A percentile compares a stretch with the other conserved stretches of the same genome.
Evolutionary conservation across 2,329 filamentous ascomycete species (phyloP).

Genomic region (Alternaria metachromatica): DNA sequence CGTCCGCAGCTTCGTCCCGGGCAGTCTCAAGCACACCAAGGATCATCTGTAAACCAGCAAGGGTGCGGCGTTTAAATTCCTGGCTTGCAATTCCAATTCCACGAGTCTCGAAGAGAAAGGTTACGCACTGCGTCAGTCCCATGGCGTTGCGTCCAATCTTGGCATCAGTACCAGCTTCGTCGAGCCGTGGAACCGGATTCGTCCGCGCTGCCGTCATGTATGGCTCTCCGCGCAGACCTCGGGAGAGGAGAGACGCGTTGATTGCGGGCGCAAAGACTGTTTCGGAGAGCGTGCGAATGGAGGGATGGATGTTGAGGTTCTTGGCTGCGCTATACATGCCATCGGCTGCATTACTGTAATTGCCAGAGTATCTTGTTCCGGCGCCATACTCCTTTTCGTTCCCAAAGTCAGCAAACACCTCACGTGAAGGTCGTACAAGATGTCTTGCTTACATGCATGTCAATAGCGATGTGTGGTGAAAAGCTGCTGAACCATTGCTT

Average conservation of each 20-base stretch:
- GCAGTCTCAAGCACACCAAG: slow-evolving; percentile 45
- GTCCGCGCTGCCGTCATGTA: slow-evolving; percentile 42
- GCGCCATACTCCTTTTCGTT: slow-evolving; percentile 47
- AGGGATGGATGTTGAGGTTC: slow-evolving; percentile 46
- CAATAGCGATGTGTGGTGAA: slow-evolving; percentile 44
- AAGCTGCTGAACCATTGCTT: slow-evolving; percentile 42
- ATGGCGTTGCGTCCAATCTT: slow-evolving; percentile 49
- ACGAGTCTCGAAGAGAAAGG: slow-evolving; percentile 46
- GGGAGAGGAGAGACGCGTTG: slow-evolving; percentile 31
- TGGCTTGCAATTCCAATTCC: slow-evolving; percentile 47
- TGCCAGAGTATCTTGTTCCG: slow-evolving; percentile 29
- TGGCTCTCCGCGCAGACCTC: slow-evolving; percentile 42
- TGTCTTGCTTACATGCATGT: too few species aligned
- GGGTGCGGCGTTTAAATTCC: slow-evolving; percentile 42
- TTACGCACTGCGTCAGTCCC: slow-evolving; percentile 45
- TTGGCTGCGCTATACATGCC: slow-evolving; percentile 46
- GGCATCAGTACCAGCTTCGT: slow-evolving; percentile 46
- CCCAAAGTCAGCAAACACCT: too few species aligned
- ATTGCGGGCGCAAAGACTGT: slow-evolving; percentile 44
- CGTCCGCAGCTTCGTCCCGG: slow-evolving; percentile 32
- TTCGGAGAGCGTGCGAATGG: slow-evolving; percentile 45
- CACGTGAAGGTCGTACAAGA: too few species aligned
- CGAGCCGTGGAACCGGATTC: slow-evolving; percentile 25
- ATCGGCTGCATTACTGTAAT: slow-evolving; percentile 45
- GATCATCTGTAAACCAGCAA: slow-evolving; percentile 43